Evolutionary conservation across 2,329 filamentous ascomycete genomes (phyloP), one percentile per base, ranked within the genome.

Genomic region (Fusarium haematococcum): DNA sequence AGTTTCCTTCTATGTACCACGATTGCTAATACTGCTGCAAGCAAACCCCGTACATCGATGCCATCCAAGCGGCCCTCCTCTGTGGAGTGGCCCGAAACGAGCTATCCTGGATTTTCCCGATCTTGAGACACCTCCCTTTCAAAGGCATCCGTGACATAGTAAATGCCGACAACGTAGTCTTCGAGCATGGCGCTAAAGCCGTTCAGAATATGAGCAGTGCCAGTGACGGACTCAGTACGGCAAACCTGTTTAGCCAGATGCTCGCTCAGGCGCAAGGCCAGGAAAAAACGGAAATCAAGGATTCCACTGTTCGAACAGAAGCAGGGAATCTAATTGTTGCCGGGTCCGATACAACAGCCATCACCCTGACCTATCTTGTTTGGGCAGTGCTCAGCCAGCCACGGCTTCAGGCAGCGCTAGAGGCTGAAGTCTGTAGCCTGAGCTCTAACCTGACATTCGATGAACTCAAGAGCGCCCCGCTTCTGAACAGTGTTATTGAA

Each of bases 401-500:
- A 0, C n/a, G 54, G 5, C n/a, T 76, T 0, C 70, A 66, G 4
- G 18, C 1, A 0, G 25, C 57, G 2, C 16, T 76, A 2, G 74
- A 76, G 1, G 9, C 14, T 0, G 74, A 75, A 11, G 32, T 72
- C 0, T 39, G 32, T 14, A 8, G 14, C 0, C 37, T 69, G 0
- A 61, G 62, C 2, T 32, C 39, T 9, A 32, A 52, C 16, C 0
- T 72, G 4, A 43, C 9, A 0, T 41, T 60, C 6, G 59, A 69
- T 0, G 66, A 74, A 2, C 39, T 74, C 0, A 67, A 72, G 32
- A 61, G 8, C 9, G 48, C 67, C 0, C 68, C 63, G 0, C 59
- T 76, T 0, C 35, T 76, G 0, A 74, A 72, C 1, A 74, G 68
- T 14, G 56, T 76, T 0, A 67, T 76, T 2, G 65, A 71, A 11